Evolutionary conservation across 2,329 filamentous ascomycete genomes (phyloP), one percentile per base, ranked within the genome.

Genomic region (Colletotrichum viniferum): DNA sequence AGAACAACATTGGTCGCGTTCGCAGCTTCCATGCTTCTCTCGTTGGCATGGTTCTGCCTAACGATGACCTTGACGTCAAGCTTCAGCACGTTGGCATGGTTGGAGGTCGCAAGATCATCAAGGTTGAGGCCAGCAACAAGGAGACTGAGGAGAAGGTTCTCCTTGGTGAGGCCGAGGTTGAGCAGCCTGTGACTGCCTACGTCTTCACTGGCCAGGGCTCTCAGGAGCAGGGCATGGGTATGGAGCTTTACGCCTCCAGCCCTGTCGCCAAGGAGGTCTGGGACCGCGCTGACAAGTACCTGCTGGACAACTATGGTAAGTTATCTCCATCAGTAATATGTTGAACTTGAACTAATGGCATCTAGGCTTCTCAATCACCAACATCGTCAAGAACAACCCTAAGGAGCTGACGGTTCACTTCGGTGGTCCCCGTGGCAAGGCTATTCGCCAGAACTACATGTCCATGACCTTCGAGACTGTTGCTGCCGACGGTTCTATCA

Each of bases 391-490:
- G 90, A 99, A 98, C 89, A 99, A 99, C 87, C 97, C 97, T 78
- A 98, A 98, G 90, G 97, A 98, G 87, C 93, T 99, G 71, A 99
- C 97, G 7, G 95, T 99, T 78, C 95, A 99, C 89, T 99, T 99
- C 82, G 97, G 97, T 87, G 97, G 97, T 64, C 96, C 97, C 77
- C 94, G 95, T 74, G 97, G 97, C 83, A 99, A 98, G 88, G 96
- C 95, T 67, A 99, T 99, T 80, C 95, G 97, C 77, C 94, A 98
- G 83, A 99, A 99, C 87, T 99, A 99, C 89, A 98, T 98, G 94
- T 93, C 96, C 76, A 99, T 99, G 97, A 98, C 96, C 63, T 99
- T 98, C 86, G 97, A 99, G 88, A 97, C 96, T n/a, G 96, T 99
- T 69, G 94, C 94, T 74, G 88, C 95, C 3, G 97, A 99, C 84